phyloP scores from a whole-genome alignment of 1,284 basidiomycete species.

The Porphyrellus sp. region DNA sequence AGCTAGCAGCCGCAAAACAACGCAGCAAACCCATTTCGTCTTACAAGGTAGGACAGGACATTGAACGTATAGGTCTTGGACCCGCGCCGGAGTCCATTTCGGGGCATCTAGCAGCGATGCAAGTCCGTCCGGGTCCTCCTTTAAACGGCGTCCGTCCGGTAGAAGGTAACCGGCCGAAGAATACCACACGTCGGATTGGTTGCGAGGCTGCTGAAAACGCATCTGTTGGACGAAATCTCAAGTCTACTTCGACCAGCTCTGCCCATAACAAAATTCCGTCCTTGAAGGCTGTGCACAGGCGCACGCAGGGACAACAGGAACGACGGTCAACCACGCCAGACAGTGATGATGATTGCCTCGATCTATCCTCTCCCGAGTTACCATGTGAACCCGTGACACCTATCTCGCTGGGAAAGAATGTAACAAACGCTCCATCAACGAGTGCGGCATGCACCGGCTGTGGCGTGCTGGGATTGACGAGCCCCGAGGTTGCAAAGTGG shows the following conservation, averaged over 20 bases:
- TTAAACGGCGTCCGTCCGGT: neutral
- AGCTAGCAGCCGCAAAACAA: conserved; percentile 8
- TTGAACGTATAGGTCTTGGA: conserved; percentile 17
- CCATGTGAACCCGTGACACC: conserved; percentile 47
- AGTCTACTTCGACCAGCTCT: conserved; percentile 1
- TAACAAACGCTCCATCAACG: conserved; percentile 7
- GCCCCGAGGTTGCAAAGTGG: conserved; percentile 51
- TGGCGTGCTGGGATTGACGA: conserved; percentile 43
- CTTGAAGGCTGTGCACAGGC: conserved; percentile 1
- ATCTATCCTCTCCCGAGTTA: conserved; percentile 52
- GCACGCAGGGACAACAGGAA: conserved; percentile 6
- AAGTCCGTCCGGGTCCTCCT: conserved; percentile 19
- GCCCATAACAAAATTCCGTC: conserved; percentile 9
- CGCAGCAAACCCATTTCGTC: conserved; percentile 8
- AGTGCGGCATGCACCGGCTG: conserved; percentile 16
- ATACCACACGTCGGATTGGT: conserved; percentile 15
- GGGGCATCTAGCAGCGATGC: conserved; percentile 25
- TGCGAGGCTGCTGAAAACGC: conserved; percentile 20
- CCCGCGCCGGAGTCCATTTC: conserved; percentile 32
- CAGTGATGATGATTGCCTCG: conserved; percentile 12
- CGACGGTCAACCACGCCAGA: conserved; percentile 19
- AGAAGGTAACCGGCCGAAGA: conserved; percentile 1
- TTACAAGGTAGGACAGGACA: conserved; percentile 5
- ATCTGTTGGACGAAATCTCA: conserved; percentile 6
- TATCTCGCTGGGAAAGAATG: conserved; percentile 35